These are phyloP conservation scores for Porpolomopsis calyptriformis DNA, from an alignment of 768 basidiomycete species.

Conservation along the genomic window DNA sequence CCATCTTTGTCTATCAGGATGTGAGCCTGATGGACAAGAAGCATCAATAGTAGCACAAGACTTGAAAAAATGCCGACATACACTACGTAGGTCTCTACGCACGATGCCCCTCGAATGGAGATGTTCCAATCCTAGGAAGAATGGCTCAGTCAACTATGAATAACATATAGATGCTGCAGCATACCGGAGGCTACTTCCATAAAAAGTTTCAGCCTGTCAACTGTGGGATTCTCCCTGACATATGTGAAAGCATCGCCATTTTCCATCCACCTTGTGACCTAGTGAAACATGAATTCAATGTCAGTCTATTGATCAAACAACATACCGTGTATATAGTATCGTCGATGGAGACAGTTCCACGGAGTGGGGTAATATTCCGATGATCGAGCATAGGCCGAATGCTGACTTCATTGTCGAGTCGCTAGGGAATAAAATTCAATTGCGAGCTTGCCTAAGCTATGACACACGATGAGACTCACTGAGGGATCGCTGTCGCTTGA, in stretches of 20 bases:
- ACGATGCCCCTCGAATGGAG: slow-evolving; percentile 29
- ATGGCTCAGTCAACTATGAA: not conserved
- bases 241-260: slow-evolving; percentile 31
- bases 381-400: slow-evolving; percentile 34
- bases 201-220: slow-evolving; percentile 28
- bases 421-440: slow-evolving; percentile 16
- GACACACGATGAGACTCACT: slow-evolving; percentile 24
- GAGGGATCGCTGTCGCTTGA: slow-evolving; percentile 24
- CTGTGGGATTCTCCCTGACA: slow-evolving; percentile 20
- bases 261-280: slow-evolving; percentile 41
- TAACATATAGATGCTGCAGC: slow-evolving; percentile 1
- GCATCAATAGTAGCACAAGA: not conserved
- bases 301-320: not conserved
- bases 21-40: slow-evolving; percentile 27
- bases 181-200: slow-evolving; percentile 28
- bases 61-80: slow-evolving; percentile 14
- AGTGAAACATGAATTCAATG: not conserved
- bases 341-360: slow-evolving; percentile 26
- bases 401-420: slow-evolving; percentile 32
- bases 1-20: slow-evolving; percentile 31
- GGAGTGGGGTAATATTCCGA: slow-evolving; percentile 28
- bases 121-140: slow-evolving; percentile 28
- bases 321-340: slow-evolving; percentile 25
- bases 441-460: not conserved
- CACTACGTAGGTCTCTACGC: slow-evolving; percentile 33